phyloP scores from a whole-genome alignment of 2,329 filamentous ascomycete species.

The Aureobasidium sp. region DNA sequence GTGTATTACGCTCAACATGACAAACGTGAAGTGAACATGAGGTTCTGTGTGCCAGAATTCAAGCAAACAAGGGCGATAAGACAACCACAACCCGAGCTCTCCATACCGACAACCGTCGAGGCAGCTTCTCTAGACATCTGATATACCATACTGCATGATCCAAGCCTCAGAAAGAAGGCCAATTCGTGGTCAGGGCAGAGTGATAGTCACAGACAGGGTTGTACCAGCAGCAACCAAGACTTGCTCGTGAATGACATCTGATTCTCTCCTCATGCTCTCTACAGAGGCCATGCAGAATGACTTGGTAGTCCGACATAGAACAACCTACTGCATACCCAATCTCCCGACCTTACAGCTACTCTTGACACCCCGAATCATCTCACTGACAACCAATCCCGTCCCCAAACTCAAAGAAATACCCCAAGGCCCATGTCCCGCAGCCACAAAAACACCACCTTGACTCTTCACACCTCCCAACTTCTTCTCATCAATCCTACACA shows the following conservation, averaged over 20 bases:
- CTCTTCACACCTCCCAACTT: conserved; percentile 44
- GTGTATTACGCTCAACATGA: no score
- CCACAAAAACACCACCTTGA: conserved; percentile 61
- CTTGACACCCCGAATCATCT: conserved; percentile 56
- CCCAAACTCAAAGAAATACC: conserved; percentile 53
- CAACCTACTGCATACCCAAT: conserved; percentile 30
- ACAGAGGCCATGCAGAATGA: neutral
- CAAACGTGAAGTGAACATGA: no score
- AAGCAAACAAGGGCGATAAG: no score
- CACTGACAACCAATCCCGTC: conserved; percentile 63
- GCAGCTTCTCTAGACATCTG: no score
- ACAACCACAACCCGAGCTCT: no score
- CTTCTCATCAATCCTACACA: conserved; percentile 51
- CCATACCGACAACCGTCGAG: no score
- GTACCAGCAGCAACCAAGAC: neutral
- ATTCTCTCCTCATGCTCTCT: no score
- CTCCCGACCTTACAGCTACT: conserved; percentile 54
- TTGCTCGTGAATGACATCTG: neutral
- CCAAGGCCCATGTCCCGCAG: conserved; percentile 71
- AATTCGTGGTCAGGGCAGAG: neutral
- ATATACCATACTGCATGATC: no score
- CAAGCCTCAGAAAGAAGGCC: no score
- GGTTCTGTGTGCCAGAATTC: no score
- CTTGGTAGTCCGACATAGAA: no score
- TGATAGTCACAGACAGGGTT: neutral